Base-by-base conservation (phyloP, 2,329 filamentous ascomycete genomes). In the Talaromyces piceae region DNA sequence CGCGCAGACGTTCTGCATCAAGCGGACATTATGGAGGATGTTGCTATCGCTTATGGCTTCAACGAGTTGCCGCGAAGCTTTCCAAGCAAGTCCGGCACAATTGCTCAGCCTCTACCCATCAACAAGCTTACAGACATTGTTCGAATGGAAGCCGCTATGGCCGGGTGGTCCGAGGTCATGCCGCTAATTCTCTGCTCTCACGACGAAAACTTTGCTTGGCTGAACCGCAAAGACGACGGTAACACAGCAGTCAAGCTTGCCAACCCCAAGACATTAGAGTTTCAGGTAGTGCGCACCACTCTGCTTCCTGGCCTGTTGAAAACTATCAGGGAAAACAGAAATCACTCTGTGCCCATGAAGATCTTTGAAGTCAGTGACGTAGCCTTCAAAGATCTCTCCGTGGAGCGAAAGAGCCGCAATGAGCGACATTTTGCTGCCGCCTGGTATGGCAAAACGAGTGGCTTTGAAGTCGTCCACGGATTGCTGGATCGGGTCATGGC, bases 1-100 rank as follows among this genome's bases (percentile, higher is more conserved):
- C 83, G 93, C 56, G 91, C 93, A 45, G 93, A 98, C 68, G 86
- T 98, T 39, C 83, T 98, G 27, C 93, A 98, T 70, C 87, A 96
- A 66, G 94, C 90, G 62, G 93, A 98, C 67, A 88, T 98, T 59
- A 98, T 98, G 91, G 93, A 98, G 73, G 94, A 98, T 66, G 84
- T 94, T 18, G 93, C 90, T 37, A 93, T 98, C 58, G 90, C 89
- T 49, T 96, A 97, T 69, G 93, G 94, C 58, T 98, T 95, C 80
- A 98, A 98, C 78, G 89, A 87, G 57, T 84, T 98, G 16, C 91
- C 91, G 1, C 85, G 90, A 48, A 83, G 86, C 45, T 89, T 91
- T 63, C 90, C 91, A 7, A 90, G 84, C 69, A 91, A 90, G 65
- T 86, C 87, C 22, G 87, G 86, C 50, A 93, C 89, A 5, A 83